These are phyloP conservation scores for Adenanthera pavonina DNA, from an alignment of 306 rosid species.

Conservation along the genomic window DNA sequence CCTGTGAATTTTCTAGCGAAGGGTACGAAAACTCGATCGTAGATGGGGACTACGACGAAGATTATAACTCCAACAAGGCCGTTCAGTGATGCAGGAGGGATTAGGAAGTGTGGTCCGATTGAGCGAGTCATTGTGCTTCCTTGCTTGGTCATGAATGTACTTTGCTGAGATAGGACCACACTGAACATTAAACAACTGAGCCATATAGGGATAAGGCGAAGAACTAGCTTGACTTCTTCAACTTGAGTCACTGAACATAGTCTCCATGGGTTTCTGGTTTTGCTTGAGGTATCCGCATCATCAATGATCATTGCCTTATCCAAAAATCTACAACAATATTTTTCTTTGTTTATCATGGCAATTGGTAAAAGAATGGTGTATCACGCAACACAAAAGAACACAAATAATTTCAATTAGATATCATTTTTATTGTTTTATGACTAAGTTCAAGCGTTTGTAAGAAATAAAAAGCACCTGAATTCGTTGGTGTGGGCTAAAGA, in stretches of 20 bases:
- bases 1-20: slow-evolving; percentile 44
- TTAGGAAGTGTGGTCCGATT: background rate
- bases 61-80: slow-evolving; percentile 33
- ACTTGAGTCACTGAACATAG: slow-evolving; percentile 72
- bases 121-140: slow-evolving; percentile 60
- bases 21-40: slow-evolving; percentile 64
- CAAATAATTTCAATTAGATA: too few species aligned
- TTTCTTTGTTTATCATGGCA: background rate
- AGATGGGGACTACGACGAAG: slow-evolving; percentile 54
- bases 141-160: slow-evolving; percentile 73
- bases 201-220: slow-evolving; percentile 76
- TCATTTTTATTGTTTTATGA: too few species aligned
- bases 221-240: slow-evolving; percentile 73
- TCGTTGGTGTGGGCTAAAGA: slow-evolving; percentile 44
- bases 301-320: slow-evolving; percentile 74
- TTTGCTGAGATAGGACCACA: slow-evolving; percentile 56
- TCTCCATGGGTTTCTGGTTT: slow-evolving; percentile 68
- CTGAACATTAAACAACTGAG: slow-evolving; percentile 64
- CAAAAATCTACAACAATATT: slow-evolving; percentile 49
- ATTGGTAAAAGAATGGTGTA: too few species aligned
- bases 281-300: slow-evolving; percentile 48
- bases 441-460: background rate
- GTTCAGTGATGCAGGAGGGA: background rate
- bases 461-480: slow-evolving; percentile 47
- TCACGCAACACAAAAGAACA: background rate